Base-by-base conservation (phyloP, 164 flowering plant genomes). In the Nymphaea thermarum region DNA sequence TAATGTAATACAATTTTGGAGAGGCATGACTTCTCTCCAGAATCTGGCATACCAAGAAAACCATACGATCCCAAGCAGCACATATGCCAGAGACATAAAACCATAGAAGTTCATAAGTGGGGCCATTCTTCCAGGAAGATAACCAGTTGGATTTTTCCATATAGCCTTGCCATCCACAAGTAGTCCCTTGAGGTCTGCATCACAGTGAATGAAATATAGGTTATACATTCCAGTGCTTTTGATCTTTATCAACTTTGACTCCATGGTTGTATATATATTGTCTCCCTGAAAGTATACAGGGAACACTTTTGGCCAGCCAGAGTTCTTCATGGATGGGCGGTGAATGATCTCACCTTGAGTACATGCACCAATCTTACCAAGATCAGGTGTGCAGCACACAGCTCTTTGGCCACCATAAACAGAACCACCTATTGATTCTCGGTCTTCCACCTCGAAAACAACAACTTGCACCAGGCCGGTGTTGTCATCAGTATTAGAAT, bases 361-460 rank as follows among this genome's bases (percentile, higher is more conserved):
- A 75, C 99, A 95, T 12, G 82, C 92, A 67, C 98, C 99, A 57
- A 87, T 71, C 75, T 92, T 95, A 51, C 93, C 92, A 45, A 95
- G 93, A 84, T 95, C 99, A 10, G 82, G 70, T 12, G 94, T 83
- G 86, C 99, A 95, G 71, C 99, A 95, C 61, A 95, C 82, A 70
- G 96, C 96, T 77, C 98, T 87, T 78, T 95, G 99, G 53, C 99
- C 98, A 11, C 99, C 99, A 77, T 91, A 95, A 44, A 96, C 99
- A 60, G 99, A 95, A 60, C 99, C 99, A 41, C 98, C 99, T 53
- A 95, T 83, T 42, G 74, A 77, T 67, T 90, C 97, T 68, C 99
- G 81, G 68, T 95, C 99, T 70, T 92, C 99, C 63, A 95, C 97
- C 81, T 95, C 99, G 74, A 95, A 94, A 71, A 95, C 73, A 67